Evolutionary conservation across 345 rosid genomes (phyloP).

Genomic region (Citrus australasica): DNA sequence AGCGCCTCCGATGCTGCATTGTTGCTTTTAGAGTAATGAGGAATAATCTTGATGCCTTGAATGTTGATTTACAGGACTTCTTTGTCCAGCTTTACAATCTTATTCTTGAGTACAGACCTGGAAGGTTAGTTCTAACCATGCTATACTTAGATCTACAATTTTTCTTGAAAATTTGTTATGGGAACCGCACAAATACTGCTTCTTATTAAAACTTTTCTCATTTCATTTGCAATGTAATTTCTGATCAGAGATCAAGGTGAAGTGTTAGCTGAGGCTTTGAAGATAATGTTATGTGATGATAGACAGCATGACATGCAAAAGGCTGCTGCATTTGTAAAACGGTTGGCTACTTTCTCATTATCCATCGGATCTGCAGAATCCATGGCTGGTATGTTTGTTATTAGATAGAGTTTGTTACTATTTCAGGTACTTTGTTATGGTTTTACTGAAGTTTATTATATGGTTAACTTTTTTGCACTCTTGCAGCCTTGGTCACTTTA

Average conservation of each 20-base stretch:
- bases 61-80: slow-evolving; percentile 91
- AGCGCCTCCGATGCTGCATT: slow-evolving; percentile 84
- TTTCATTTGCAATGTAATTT: neutral
- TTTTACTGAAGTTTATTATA: neutral
- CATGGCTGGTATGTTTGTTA: slow-evolving; percentile 62
- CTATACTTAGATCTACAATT: neutral
- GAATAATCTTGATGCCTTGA: slow-evolving; percentile 89
- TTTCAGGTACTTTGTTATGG: neutral
- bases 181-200: neutral
- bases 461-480: slow-evolving; percentile 1
- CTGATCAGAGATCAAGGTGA: slow-evolving; percentile 77
- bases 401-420: neutral
- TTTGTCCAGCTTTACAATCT: slow-evolving; percentile 89
- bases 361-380: slow-evolving; percentile 85
- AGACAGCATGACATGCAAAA: slow-evolving; percentile 97
- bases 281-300: slow-evolving; percentile 91
- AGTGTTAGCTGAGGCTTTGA: slow-evolving; percentile 82
- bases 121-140: slow-evolving; percentile 56
- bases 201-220: neutral
- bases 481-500: slow-evolving; percentile 78
- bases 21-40: slow-evolving; percentile 95
- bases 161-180: neutral
- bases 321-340: slow-evolving; percentile 94
- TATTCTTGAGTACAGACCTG: slow-evolving; percentile 85
- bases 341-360: slow-evolving; percentile 79